phyloP scores from a whole-genome alignment of 1,284 basidiomycete genomes.

The Pyrrhoderma noxium region DNA sequence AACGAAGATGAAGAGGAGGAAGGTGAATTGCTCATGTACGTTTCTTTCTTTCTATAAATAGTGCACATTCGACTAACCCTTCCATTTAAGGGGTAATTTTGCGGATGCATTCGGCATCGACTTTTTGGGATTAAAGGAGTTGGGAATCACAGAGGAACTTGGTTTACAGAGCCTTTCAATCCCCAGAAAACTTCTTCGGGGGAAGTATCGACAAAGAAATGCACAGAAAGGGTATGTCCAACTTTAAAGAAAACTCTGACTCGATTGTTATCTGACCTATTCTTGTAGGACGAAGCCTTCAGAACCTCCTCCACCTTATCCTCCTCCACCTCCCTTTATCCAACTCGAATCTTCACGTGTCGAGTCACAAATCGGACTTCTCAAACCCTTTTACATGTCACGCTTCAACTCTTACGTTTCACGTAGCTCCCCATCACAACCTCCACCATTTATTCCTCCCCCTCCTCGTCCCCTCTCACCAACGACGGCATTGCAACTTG shows the following conservation, averaged over 20 bases:
- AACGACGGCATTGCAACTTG: neutral
- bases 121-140: constrained; percentile 82
- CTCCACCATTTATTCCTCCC: constrained; percentile 20
- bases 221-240: constrained; percentile 43
- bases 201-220: constrained; percentile 44
- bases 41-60: constrained; percentile 14
- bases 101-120: constrained; percentile 88
- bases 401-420: constrained; percentile 43
- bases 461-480: constrained; percentile 8
- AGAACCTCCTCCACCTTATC: constrained; percentile 83
- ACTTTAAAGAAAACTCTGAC: neutral
- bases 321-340: constrained; percentile 76
- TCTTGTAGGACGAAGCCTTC: constrained; percentile 45
- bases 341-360: constrained; percentile 58
- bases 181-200: constrained; percentile 74
- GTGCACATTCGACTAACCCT: constrained; percentile 3
- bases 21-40: constrained; percentile 65
- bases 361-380: constrained; percentile 77
- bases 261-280: constrained; percentile 13
- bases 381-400: constrained; percentile 68
- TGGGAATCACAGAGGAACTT: constrained; percentile 85
- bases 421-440: constrained; percentile 19
- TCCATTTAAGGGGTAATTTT: constrained; percentile 64
- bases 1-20: constrained; percentile 70
- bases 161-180: constrained; percentile 75